Conservation (phyloP, 192 early-diverging fungal species). For the Rhizoclosmatium globosum region DNA sequence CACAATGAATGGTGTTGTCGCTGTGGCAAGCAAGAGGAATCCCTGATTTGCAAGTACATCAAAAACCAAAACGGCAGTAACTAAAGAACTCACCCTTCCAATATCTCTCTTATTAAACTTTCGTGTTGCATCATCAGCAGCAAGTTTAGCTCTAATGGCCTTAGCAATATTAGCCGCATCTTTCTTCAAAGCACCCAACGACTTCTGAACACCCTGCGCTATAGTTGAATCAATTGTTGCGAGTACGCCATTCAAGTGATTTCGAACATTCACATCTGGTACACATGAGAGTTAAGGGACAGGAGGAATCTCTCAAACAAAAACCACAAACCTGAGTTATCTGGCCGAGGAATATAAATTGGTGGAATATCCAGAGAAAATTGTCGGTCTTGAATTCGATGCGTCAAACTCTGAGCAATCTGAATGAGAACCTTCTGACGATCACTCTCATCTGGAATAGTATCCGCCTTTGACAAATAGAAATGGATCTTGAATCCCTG, state of each 20-base stretch:
- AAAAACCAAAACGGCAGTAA: not conserved
- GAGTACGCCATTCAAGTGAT: conserved; percentile 30
- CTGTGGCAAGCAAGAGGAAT: conserved; percentile 1
- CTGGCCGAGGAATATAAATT: conserved; percentile 12
- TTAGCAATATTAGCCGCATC: conserved; percentile 11
- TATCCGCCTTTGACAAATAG: conserved; percentile 32
- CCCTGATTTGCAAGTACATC: not conserved
- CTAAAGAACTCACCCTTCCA: conserved; percentile 16
- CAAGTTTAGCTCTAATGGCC: not conserved
- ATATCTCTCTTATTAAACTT: conserved; percentile 28
- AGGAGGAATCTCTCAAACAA: not conserved
- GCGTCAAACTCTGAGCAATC: conserved; percentile 32
- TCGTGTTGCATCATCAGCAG: not conserved
- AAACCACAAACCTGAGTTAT: not conserved
- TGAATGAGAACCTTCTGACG: conserved; percentile 34
- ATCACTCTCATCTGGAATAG: conserved; percentile 27
- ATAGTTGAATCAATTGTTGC: conserved; percentile 29
- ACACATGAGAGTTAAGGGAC: not conserved
- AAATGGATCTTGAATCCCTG: conserved; percentile 20
- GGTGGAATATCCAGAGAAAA: conserved; percentile 29
- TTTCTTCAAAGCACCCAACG: conserved; percentile 6
- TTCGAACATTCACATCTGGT: conserved; percentile 15
- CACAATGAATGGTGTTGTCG: not conserved
- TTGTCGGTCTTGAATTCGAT: conserved; percentile 24
- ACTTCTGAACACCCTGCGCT: conserved; percentile 20